Base-by-base conservation (phyloP, 164 flowering plant genomes). In the Magnolia kwangsiensis region DNA sequence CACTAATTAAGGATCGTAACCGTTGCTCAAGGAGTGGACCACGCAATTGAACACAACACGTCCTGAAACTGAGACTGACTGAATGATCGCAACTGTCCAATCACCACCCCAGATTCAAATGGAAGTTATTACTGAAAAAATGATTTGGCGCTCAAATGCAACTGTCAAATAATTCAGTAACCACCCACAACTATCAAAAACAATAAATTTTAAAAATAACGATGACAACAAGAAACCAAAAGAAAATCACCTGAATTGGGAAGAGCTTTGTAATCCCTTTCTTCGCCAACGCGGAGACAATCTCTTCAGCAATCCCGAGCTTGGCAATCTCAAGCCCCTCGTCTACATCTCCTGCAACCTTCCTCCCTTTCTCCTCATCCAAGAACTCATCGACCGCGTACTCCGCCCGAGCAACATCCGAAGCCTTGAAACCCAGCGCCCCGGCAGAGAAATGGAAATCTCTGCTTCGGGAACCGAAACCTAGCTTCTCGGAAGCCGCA, bases 291-390 rank as follows among this genome's bases (percentile, higher is more conserved):
- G 96, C 87, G 18, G 86, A 51, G 11, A 92, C 90, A 67, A 95
- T 91, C 71, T 89, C 90, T 14, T 55, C 72, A 1, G 91, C 70
- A 78, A 96, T 89, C 55, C 90, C 93, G 49, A 96, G 93, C 80
- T 90, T 89, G 0, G 96, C 72, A 14, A 96, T 90, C 77, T 94
- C 98, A n/a, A 91, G 90, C 11, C 93, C 94, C 1, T 88, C 94
- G 5, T 86, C 90, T 3, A 75, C 16, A 1, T 68, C 75, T 8
- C 78, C 82, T 9, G 70, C 72, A 11, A 55, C 78, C 73, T 74
- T 80, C 78, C 69, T 79, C 31, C 66, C 70, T 72, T 74, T 83
- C 51, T 83, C 89, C 67, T 86, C 90, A 13, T 86, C 91, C 7
- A 73, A 79, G 19, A 76, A 82, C 51, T 83, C 91, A 4, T 69